phyloP scores from a whole-genome alignment of 2,329 filamentous ascomycete genomes.

The Trichocomaceae sp. region DNA sequence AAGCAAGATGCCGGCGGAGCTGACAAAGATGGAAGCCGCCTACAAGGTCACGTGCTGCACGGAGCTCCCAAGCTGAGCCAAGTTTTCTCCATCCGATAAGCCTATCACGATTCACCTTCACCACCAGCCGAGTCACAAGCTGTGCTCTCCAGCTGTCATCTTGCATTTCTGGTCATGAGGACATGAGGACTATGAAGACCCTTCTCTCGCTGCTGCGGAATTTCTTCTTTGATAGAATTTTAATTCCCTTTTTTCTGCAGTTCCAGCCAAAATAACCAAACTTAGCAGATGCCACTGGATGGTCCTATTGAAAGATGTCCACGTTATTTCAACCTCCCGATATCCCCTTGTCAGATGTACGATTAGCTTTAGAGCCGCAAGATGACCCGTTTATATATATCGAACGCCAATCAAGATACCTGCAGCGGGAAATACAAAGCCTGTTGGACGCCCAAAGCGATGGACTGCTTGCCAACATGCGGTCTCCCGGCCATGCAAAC shows the following conservation, averaged over 20 bases:
- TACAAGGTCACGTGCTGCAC: conserved; percentile 11
- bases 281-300: not conserved
- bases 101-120: not conserved
- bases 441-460: conserved; percentile 57
- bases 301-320: conserved; percentile 24
- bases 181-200: not conserved
- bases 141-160: not conserved
- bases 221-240: not conserved
- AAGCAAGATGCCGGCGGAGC: conserved; percentile 22
- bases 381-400: conserved; percentile 44
- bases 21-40: conserved; percentile 16
- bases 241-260: not conserved
- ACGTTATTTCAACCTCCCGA: conserved; percentile 21
- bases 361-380: conserved; percentile 23
- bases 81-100: not conserved
- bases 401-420: conserved; percentile 47
- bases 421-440: conserved; percentile 53
- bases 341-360: conserved; percentile 16
- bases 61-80: not conserved
- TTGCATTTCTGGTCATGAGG: not conserved
- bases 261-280: conserved; percentile 1
- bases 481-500: conserved; percentile 23
- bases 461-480: conserved; percentile 46
- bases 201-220: not conserved
- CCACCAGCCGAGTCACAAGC: not conserved